Evolutionary conservation across 225 moss, liverwort and hornwort species (phyloP).

Genomic region (Ulota crispa): DNA sequence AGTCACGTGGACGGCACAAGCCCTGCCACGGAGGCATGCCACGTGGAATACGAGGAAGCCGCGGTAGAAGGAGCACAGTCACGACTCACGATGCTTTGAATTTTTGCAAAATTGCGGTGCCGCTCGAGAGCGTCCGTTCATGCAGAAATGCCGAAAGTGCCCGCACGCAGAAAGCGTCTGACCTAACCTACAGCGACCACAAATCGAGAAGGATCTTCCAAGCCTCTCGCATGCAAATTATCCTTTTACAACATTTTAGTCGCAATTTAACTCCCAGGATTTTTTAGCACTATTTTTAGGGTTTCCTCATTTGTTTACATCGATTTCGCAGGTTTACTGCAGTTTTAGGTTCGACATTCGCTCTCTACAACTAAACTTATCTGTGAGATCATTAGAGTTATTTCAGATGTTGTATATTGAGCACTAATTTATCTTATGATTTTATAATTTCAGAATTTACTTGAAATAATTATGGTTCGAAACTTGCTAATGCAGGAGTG

Average conservation of each 20-base stretch:
- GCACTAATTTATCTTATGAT: no score
- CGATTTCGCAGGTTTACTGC: no score
- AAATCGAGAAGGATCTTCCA: not conserved
- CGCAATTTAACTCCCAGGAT: not conserved
- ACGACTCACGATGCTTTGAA: not conserved
- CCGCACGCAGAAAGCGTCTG: not conserved
- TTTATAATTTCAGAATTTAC: not conserved
- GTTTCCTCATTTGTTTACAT: not conserved
- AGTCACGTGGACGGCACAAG: not conserved
- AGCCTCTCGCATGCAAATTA: not conserved
- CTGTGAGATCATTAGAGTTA: no score
- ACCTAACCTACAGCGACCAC: not conserved
- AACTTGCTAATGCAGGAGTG: not conserved
- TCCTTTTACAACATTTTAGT: not conserved
- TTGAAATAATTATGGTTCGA: no score
- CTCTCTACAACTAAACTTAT: not conserved
- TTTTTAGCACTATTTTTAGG: not conserved
- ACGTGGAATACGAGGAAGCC: not conserved
- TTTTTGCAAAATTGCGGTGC: not conserved
- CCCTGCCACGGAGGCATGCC: not conserved
- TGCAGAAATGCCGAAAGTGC: not conserved
- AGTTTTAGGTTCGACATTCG: not conserved
- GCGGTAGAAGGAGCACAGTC: not conserved
- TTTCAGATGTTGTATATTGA: no score
- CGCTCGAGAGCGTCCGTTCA: not conserved